Evolutionary conservation across 2,329 filamentous ascomycete genomes (phyloP), one percentile per base, ranked within the genome.

Genomic region (Fonsecaea erecta): DNA sequence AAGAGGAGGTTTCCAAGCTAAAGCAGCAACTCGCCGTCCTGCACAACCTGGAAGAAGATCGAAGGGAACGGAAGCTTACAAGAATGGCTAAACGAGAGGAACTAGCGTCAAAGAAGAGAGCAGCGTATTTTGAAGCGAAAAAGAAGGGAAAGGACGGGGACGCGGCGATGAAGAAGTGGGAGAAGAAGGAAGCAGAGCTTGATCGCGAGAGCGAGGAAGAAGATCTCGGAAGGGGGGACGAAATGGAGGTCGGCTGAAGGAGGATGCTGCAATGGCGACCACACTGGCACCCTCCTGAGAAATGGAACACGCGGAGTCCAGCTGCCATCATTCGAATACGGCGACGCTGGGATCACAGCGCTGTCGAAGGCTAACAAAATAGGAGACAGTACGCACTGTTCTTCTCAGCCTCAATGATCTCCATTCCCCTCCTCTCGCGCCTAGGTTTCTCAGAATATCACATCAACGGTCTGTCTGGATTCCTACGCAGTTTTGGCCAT

Each of bases 61-160:
- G 77, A 52, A 76, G 78, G 66, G 75, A 76, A 52, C 73, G 72
- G 28, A 71, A 75, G 34, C 73, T 77, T 34, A 68, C 71, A 51
- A 75, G 74, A 7, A 76, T 76, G 68, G 74, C 73, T 35, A 75
- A 74, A 60, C 79, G 76, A 64, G 77, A 80, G 60, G 76, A 77
- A 32, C 74, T 76, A n/a, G 78, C 76, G 35, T 65, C 72, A n/a
- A 75, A 76, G 61, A 76, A 74, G 60, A 74, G 79, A 62, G 74
- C 81, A 69, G 77, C 77, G 24, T 82, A 79, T 75, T 78, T 81
- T 68, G 75, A 77, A 24, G 79, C 78, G 3, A 79, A 81, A 66
- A 81, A 77, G 66, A 77, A 75, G 63, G 79, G 79, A 28, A 73
- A 72, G 62, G 80, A 79, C 68, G 70, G 81, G 52, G 74, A 75